Base-by-base conservation (phyloP, 768 basidiomycete genomes). In the Phylloporus arenicola region DNA sequence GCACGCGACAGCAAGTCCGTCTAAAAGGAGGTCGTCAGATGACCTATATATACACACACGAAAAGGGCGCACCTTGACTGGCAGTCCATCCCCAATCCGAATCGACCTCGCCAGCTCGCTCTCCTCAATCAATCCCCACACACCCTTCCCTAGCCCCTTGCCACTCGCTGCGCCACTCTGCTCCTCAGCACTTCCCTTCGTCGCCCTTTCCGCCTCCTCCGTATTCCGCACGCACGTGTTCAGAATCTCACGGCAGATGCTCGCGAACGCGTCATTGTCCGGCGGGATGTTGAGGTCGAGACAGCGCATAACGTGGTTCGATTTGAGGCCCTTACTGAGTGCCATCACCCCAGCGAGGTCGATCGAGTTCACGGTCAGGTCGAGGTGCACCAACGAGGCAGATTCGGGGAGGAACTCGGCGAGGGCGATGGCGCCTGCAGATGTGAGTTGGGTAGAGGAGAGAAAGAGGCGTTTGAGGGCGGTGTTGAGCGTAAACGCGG, bases 341-440 rank as follows among this genome's bases (percentile, higher is more conserved):
- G 96, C 96, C 82, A 97, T 86, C 4, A 96, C 87, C 16, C 91
- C 94, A 0, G 94, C 93, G 31, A 92, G 75, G 61, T 92, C 92
- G 29, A 98, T 71, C 6, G 75, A 68, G 64, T 95, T 95, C 57
- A 78, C 72, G 0, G 92, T 96, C 25, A 96, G 70, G 68, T 97
- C 96, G 47, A 99, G 82, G 66, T 98, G 94, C 0, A 97, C 75
- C 5, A 99, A 75, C 0, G 86, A 87, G 16, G 76, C 79, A 0
- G 89, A 85, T 65, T 98, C 94, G 0, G 94, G 93, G 1, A 98
- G 80, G 72, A 96, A 98, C 66, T 98, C 95, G 3, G 95, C 96
- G 2, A 98, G 79, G 0, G 92, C 87, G 55, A 98, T 98, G 1
- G 95, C 94, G 2, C 92, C 93, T 0, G 84, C 73, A 1, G 89